Evolutionary conservation across 805 yeast genomes (phyloP).

Genomic region (Wickerhamomyces bovis): DNA sequence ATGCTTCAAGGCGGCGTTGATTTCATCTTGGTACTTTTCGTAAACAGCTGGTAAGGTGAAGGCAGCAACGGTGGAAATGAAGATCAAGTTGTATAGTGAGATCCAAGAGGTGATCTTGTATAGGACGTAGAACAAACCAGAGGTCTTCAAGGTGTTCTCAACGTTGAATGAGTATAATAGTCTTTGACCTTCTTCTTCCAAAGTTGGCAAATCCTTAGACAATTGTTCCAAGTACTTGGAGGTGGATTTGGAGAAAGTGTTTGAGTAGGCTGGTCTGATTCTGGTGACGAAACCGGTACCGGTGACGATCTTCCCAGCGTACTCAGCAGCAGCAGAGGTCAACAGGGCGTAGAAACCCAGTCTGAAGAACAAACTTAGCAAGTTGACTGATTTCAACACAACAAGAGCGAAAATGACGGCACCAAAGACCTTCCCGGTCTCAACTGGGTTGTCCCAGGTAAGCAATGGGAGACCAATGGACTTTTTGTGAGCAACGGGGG

Average conservation of each 20-base stretch:
- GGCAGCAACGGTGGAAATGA: constrained; percentile 49
- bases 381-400: constrained; percentile 55
- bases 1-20: constrained; percentile 55
- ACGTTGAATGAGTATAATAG: constrained; percentile 64
- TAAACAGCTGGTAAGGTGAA: constrained; percentile 77
- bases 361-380: constrained; percentile 56
- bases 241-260: constrained; percentile 30
- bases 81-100: constrained; percentile 61
- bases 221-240: constrained; percentile 37
- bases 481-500: neutral
- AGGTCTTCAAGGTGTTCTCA: constrained; percentile 68
- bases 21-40: constrained; percentile 66
- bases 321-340: constrained; percentile 70
- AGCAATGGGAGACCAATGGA: constrained; percentile 33
- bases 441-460: constrained; percentile 71
- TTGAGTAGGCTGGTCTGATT: constrained; percentile 57
- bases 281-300: constrained; percentile 78
- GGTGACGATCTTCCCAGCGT: constrained; percentile 60
- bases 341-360: constrained; percentile 53
- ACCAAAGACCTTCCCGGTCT: constrained; percentile 74
- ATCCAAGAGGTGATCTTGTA: constrained; percentile 72
- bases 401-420: constrained; percentile 49
- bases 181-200: constrained; percentile 50
- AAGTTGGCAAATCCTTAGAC: constrained; percentile 38
- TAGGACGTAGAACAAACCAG: constrained; percentile 54